Conservation (phyloP, 345 rosid species). For the Dovyalis caffra region DNA sequence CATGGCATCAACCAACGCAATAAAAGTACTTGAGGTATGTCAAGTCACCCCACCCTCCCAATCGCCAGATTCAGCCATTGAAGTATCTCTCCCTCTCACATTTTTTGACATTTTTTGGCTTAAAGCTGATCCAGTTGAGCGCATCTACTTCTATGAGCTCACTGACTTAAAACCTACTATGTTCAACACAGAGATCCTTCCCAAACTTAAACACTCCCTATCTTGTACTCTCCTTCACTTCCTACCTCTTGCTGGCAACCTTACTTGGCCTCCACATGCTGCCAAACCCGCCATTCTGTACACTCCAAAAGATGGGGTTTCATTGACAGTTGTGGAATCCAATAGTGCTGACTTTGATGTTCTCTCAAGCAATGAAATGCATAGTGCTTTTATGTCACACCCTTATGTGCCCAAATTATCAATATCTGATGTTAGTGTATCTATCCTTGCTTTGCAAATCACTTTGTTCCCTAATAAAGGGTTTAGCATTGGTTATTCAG, state of each 20-base stretch:
- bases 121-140: conserved; percentile 12
- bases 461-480: conserved; percentile 20
- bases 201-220: conserved; percentile 12
- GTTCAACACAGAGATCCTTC: conserved; percentile 12
- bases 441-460: conserved; percentile 11
- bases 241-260: conserved; percentile 18
- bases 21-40: conserved; percentile 4
- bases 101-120: conserved; percentile 16
- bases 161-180: neutral
- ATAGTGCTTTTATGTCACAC: neutral
- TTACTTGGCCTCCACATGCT: conserved; percentile 11
- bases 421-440: conserved; percentile 4
- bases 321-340: conserved; percentile 17
- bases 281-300: conserved; percentile 8
- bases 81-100: conserved; percentile 17
- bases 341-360: neutral
- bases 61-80: conserved; percentile 3
- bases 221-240: conserved; percentile 11
- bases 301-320: conserved; percentile 16
- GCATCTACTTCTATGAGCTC: conserved; percentile 16
- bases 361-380: conserved; percentile 1
- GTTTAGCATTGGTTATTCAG: conserved; percentile 14
- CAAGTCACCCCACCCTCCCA: neutral
- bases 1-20: neutral
- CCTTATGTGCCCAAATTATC: conserved; percentile 9